Percentiles rank a stretch among this genome's conserved stretches.
These are phyloP conservation scores for Diaporthe longicolla DNA, from an alignment of 2,329 filamentous ascomycete species.

Conservation along the genomic window DNA sequence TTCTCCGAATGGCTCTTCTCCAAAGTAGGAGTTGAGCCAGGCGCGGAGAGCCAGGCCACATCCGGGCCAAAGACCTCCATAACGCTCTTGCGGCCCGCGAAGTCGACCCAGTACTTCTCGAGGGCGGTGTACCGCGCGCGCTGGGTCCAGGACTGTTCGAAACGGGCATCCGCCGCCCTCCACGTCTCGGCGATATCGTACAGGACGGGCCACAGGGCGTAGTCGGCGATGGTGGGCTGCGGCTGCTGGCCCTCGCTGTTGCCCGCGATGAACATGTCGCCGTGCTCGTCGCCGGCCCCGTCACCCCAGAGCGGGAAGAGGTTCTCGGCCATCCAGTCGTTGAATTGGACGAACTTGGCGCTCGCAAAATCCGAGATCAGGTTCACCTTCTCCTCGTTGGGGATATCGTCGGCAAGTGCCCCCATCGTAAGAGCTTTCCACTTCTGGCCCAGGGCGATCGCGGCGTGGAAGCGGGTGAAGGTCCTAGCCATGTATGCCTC, in stretches of 20 bases:
- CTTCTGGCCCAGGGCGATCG: constrained; percentile 53
- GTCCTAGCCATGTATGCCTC: constrained; percentile 52
- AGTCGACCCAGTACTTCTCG: constrained; percentile 55
- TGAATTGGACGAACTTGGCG: constrained; percentile 50
- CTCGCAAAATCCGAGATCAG: constrained; percentile 47
- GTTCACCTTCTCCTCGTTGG: constrained; percentile 18
- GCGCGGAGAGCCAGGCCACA: neutral
- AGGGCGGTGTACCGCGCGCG: constrained; percentile 47
- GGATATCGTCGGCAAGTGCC: neutral
- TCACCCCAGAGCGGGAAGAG: constrained; percentile 46
- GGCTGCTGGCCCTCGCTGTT: constrained; percentile 33
- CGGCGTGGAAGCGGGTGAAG: constrained; percentile 60
- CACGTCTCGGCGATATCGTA: constrained; percentile 58
- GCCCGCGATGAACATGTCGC: constrained; percentile 61
- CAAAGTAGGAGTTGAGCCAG: neutral
- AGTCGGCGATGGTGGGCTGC: constrained; percentile 64
- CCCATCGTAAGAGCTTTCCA: constrained; percentile 49
- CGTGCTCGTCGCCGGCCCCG: constrained; percentile 50
- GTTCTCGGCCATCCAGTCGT: constrained; percentile 30
- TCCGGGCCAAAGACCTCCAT: constrained; percentile 35
- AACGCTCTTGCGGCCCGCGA: constrained; percentile 46
- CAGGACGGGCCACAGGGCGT: constrained; percentile 70
- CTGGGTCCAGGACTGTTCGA: constrained; percentile 45
- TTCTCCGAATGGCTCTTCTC: neutral
- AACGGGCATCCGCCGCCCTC: constrained; percentile 48